Conservation (phyloP, 2,329 filamentous ascomycete species). For the Graphilbum fragrans region DNA sequence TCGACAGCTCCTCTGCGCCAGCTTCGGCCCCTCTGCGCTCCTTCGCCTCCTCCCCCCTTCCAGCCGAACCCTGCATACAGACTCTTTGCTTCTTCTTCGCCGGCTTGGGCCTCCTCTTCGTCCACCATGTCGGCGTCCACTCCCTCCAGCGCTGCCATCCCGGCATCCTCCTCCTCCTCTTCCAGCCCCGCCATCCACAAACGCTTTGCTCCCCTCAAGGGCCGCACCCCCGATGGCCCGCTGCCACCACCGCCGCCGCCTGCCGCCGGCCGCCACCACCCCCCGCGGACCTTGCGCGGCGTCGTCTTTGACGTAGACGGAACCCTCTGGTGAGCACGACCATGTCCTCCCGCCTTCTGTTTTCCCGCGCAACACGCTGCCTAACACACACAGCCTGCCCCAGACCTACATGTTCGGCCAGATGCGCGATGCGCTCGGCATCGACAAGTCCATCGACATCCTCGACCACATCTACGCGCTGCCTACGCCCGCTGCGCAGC, state of each 20-base stretch:
- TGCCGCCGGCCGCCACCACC: too few relatives aligned
- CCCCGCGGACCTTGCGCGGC: slow-evolving; percentile 32
- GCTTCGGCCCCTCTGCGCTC: too few relatives aligned
- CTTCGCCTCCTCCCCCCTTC: too few relatives aligned
- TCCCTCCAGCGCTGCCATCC: background rate
- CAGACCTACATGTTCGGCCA: slow-evolving; percentile 93
- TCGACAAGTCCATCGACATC: slow-evolving; percentile 66
- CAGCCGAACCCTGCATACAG: too few relatives aligned
- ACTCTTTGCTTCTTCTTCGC: too few relatives aligned
- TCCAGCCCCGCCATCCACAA: too few relatives aligned
- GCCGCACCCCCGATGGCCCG: slow-evolving; percentile 15
- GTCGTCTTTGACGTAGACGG: slow-evolving; percentile 90
- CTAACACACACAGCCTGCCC: slow-evolving; percentile 47
- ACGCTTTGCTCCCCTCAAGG: slow-evolving; percentile 45
- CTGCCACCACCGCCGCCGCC: background rate
- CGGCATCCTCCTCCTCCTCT: background rate
- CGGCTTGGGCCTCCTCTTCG: too few relatives aligned
- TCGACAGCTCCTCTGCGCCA: too few relatives aligned
- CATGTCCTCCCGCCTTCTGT: background rate
- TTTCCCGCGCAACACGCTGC: background rate
- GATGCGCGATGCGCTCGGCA: slow-evolving; percentile 68
- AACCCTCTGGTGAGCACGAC: slow-evolving; percentile 61
- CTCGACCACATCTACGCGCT: slow-evolving; percentile 76
- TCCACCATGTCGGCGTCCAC: background rate
- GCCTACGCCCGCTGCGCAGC: slow-evolving; percentile 42